phyloP scores from a whole-genome alignment of 2,329 filamentous ascomycete species.

The Penicillium nordicum region DNA sequence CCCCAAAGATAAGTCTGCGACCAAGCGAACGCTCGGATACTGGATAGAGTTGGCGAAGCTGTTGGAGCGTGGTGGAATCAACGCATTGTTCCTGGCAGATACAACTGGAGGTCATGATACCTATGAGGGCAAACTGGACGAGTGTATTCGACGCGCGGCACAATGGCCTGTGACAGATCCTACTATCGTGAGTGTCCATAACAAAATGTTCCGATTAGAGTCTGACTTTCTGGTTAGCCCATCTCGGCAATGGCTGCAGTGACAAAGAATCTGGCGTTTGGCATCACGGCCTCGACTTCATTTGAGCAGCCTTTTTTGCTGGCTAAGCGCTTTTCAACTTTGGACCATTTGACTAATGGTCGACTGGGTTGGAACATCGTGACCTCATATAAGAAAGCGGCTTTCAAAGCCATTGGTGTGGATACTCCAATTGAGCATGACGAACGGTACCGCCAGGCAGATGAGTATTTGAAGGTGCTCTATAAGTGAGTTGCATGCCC shows the following conservation, averaged over 20 bases:
- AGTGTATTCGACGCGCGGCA: conserved; percentile 59
- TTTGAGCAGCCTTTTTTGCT: conserved; percentile 62
- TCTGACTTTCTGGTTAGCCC: conserved; percentile 40
- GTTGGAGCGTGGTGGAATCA: conserved; percentile 60
- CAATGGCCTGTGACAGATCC: conserved; percentile 66
- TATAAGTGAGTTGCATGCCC: conserved; percentile 52
- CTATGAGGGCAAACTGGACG: conserved; percentile 58
- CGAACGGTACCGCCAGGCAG: conserved; percentile 58
- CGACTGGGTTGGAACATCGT: conserved; percentile 67
- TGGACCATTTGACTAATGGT: conserved; percentile 61
- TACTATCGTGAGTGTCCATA: conserved; percentile 51
- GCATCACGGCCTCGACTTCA: conserved; percentile 60
- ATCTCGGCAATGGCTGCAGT: conserved; percentile 65
- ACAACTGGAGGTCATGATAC: conserved; percentile 64
- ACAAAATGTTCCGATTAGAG: background rate
- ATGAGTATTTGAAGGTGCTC: conserved; percentile 60
- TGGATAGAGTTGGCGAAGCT: conserved; percentile 64
- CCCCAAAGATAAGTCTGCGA: conserved; percentile 58
- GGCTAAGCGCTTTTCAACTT: conserved; percentile 59
- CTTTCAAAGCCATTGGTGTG: conserved; percentile 61
- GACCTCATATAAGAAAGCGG: conserved; percentile 60
- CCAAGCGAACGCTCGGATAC: conserved; percentile 59
- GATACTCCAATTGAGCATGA: conserved; percentile 59
- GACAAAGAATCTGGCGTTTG: conserved; percentile 62
- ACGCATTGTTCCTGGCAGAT: conserved; percentile 64